Evolutionary conservation across 2,329 filamentous ascomycete genomes (phyloP), one percentile per base, ranked within the genome.

Genomic region (Zymoseptoria crescenta): DNA sequence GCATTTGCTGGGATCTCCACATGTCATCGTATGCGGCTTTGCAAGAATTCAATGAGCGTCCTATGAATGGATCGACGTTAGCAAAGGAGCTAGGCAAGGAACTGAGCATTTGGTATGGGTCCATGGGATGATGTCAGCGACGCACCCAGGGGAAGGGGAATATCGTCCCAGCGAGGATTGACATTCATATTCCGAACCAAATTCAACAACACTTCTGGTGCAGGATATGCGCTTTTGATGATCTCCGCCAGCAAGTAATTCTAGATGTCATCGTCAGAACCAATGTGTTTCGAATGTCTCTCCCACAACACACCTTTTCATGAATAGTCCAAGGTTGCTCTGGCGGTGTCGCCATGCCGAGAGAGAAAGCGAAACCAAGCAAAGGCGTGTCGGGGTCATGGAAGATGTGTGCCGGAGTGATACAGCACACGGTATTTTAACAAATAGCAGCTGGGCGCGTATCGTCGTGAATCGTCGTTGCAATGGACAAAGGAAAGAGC

Each of bases 111-210:
- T 20, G 30, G 24, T 35, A 51, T 53, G 48, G 41, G 48, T 16
- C 35, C 35, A n/a, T 45, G 7, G 35, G 10, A 45, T 45, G 35
- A n/a, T 45, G 35, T 45, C 35, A 45, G 35, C 48, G 48, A 66
- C 76, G 65, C 73, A 82, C 80, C 79, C 67, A 71, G 71, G 62
- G 80, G 80, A 60, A 81, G 70, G 49, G 77, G 72, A 63, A 78
- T 77, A 57, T 81, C 74, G 56, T 74, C 74, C 79, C 79, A 82
- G 65, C 72, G 72, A 58, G 78, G 78, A 64, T 74, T 72, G 62
- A 78, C 71, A 62, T 74, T 73, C 59, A 69, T 65, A 56, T 77
- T 74, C 61, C 73, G 72, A 62, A 81, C 74, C 63, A 78, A 69
- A 58, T 74, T 69, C 62, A 77, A 73, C 58, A 80, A 71, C 51